Percentiles rank a stretch among this genome's conserved stretches.
Evolutionary conservation across 140 eudicot genomes (phyloP).

Genomic region (Bidens hawaiensis): DNA sequence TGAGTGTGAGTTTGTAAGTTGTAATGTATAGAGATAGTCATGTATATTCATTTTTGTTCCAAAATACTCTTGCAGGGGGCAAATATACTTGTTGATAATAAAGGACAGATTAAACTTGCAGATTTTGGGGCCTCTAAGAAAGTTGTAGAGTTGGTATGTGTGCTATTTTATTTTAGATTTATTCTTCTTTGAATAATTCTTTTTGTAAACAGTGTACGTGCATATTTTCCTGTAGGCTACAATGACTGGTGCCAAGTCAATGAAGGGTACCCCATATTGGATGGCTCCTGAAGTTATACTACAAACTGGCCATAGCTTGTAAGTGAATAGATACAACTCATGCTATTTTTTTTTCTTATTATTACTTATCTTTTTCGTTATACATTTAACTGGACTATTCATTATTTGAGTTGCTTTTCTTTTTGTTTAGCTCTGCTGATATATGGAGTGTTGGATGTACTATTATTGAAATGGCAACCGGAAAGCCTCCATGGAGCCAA

Average conservation of each 20-base stretch:
- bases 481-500: conserved; percentile 99
- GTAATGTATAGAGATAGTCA: background rate
- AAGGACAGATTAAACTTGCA: conserved; percentile 92
- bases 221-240: conserved; percentile 63
- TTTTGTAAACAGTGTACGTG: background rate
- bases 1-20: background rate
- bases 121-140: conserved; percentile 99
- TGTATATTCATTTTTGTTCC: conserved; percentile 6
- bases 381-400: background rate
- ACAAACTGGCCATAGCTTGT: conserved; percentile 85
- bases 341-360: background rate
- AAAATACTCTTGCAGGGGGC: conserved; percentile 64
- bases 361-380: background rate
- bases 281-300: conserved; percentile 98
- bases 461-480: conserved; percentile 96
- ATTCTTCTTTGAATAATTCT: background rate
- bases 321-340: conserved; percentile 65
- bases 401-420: background rate
- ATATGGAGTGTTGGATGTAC: conserved; percentile 99
- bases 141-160: conserved; percentile 87
- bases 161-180: background rate
- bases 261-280: conserved; percentile 98
- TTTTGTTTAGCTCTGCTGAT: conserved; percentile 85
- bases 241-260: conserved; percentile 93
- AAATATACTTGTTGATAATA: conserved; percentile 91